phyloP scores from a whole-genome alignment of 345 rosid genomes.

The Ricinus communis region DNA sequence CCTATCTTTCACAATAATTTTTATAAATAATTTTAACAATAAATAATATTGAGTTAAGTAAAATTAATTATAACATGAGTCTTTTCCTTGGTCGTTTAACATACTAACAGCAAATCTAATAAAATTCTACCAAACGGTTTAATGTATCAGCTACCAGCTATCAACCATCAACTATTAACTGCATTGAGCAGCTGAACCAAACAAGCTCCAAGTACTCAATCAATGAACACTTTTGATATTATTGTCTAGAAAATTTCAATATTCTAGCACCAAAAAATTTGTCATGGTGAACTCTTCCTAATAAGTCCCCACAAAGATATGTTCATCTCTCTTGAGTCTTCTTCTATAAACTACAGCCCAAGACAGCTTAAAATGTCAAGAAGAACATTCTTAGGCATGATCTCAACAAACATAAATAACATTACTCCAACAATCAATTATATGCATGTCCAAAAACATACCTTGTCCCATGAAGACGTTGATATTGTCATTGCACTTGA shows the following conservation, averaged over 20 bases:
- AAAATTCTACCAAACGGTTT: no score
- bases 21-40: no score
- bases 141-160: no score
- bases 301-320: neutral
- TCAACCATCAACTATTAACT: no score
- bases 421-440: neutral
- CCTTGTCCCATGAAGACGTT: constrained; percentile 78
- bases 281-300: neutral
- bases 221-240: neutral
- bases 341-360: neutral
- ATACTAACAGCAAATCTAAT: no score
- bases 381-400: neutral
- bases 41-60: no score
- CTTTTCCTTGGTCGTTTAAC: no score
- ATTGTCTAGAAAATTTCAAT: neutral
- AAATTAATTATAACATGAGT: no score
- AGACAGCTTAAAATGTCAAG: neutral
- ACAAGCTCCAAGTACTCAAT: no score
- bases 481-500: constrained; percentile 37
- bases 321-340: neutral
- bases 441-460: constrained; percentile 17
- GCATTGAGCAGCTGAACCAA: no score
- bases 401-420: neutral
- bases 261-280: neutral
- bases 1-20: no score